These are phyloP conservation scores for Fonsecaea multimorphosa DNA, from an alignment of 2,329 filamentous ascomycete genomes.

Conservation along the genomic window DNA sequence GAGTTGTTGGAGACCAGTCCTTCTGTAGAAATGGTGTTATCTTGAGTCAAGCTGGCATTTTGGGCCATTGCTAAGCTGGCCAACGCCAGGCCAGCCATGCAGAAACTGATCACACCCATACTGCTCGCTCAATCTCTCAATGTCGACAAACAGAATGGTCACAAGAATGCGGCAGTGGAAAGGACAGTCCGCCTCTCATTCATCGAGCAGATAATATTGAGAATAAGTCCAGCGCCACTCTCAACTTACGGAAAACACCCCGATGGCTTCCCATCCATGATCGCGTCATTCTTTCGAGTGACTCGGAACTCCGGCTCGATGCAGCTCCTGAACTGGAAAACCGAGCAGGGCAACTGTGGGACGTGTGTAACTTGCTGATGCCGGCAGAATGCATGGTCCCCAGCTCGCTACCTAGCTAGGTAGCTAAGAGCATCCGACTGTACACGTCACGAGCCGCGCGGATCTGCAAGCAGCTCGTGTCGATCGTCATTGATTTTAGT, in stretches of 20 bases:
- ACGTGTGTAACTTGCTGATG: not conserved
- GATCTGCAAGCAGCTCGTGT: not conserved
- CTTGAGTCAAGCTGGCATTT: slow-evolving; percentile 25
- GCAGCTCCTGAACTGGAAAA: not conserved
- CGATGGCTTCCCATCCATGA: not conserved
- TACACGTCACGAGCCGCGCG: slow-evolving; percentile 6
- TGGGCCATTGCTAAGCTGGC: slow-evolving; percentile 10
- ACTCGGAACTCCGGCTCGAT: not conserved
- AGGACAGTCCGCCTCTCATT: not conserved
- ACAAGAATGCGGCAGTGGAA: not conserved
- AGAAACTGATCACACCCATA: not conserved
- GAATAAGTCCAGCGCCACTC: not conserved
- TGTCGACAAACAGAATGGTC: not conserved
- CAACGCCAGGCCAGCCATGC: not conserved
- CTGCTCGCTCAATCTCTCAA: not conserved
- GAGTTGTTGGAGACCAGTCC: slow-evolving; percentile 26
- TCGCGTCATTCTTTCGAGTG: not conserved
- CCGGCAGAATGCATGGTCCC: not conserved
- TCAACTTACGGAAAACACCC: not conserved
- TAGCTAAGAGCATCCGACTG: not conserved
- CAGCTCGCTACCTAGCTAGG: too few relatives aligned
- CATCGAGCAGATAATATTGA: not conserved
- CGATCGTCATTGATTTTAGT: slow-evolving; percentile 5
- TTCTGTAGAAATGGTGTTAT: slow-evolving; percentile 27
- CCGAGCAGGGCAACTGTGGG: not conserved